These are phyloP conservation scores for Phoma sp. DNA, from an alignment of 2,329 filamentous ascomycete species.

Conservation along the genomic window DNA sequence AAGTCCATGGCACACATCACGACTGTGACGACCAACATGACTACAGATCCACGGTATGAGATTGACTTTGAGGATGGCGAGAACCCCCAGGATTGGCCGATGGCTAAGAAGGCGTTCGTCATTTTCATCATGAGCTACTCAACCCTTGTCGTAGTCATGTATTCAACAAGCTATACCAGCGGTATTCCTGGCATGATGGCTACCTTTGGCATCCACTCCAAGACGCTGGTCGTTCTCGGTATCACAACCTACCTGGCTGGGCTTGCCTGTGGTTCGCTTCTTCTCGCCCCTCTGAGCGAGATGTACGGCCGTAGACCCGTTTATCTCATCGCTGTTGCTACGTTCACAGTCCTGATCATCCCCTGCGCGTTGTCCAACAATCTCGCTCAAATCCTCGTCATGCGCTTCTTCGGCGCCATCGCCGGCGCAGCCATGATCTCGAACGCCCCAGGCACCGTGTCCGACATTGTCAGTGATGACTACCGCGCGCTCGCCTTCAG, in stretches of 20 bases:
- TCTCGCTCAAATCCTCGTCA: constrained; percentile 70
- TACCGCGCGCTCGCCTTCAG: constrained; percentile 83
- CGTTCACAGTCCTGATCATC: constrained; percentile 73
- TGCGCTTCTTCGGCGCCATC: constrained; percentile 75
- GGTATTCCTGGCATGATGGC: constrained; percentile 71
- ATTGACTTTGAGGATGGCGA: constrained; percentile 70
- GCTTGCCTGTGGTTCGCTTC: constrained; percentile 72
- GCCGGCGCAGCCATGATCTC: constrained; percentile 81
- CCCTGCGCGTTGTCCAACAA: constrained; percentile 74
- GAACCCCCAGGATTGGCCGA: constrained; percentile 73
- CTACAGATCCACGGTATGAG: constrained; percentile 67
- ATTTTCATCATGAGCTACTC: constrained; percentile 64
- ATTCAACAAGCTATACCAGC: constrained; percentile 80
- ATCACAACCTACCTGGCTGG: constrained; percentile 81
- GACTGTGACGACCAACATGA: constrained; percentile 46
- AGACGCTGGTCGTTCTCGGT: constrained; percentile 73
- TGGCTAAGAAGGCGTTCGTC: constrained; percentile 63
- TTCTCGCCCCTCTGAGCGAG: constrained; percentile 77
- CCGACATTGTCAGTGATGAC: constrained; percentile 82
- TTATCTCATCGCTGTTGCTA: constrained; percentile 68
- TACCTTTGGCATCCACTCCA: constrained; percentile 66
- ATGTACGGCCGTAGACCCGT: constrained; percentile 71
- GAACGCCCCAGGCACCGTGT: constrained; percentile 81
- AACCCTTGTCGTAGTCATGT: constrained; percentile 59
- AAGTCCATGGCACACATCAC: constrained; percentile 34